phyloP scores from a whole-genome alignment of 306 rosid genomes.

The Cicer cuneatum region DNA sequence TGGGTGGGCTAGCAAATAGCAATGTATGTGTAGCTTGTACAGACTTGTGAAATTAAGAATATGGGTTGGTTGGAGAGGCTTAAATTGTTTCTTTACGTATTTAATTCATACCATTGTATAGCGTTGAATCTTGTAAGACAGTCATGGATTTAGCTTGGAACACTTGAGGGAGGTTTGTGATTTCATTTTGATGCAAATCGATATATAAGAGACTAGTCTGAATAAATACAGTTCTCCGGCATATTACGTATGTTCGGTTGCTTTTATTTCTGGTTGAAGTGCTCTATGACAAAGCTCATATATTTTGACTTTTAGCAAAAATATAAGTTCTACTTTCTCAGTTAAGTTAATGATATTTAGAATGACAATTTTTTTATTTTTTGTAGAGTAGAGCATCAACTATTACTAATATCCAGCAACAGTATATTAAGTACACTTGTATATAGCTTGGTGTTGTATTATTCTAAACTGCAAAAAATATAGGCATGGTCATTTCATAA shows the following conservation, averaged over 20 bases:
- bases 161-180: background rate
- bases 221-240: slow-evolving; percentile 5
- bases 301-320: slow-evolving; percentile 24
- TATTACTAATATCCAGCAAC: slow-evolving; percentile 11
- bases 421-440: slow-evolving; percentile 11
- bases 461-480: background rate
- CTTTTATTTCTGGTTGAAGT: slow-evolving; percentile 37
- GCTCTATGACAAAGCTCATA: background rate
- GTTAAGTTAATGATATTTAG: slow-evolving; percentile 23
- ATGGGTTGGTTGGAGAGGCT: slow-evolving; percentile 22
- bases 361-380: background rate
- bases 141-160: slow-evolving; percentile 23
- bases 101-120: slow-evolving; percentile 23
- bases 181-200: slow-evolving; percentile 11
- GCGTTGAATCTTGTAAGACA: slow-evolving; percentile 32
- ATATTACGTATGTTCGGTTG: slow-evolving; percentile 1
- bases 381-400: slow-evolving; percentile 4
- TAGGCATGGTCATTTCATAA: background rate
- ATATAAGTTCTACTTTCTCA: background rate
- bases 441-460: slow-evolving; percentile 30
- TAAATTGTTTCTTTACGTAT: slow-evolving; percentile 7
- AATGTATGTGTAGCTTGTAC: slow-evolving; percentile 27
- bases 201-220: slow-evolving; percentile 24
- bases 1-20: background rate
- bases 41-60: slow-evolving; percentile 23